Evolutionary conservation across 139 green algal species (phyloP).

Genomic region (Tetraselmis striata): DNA sequence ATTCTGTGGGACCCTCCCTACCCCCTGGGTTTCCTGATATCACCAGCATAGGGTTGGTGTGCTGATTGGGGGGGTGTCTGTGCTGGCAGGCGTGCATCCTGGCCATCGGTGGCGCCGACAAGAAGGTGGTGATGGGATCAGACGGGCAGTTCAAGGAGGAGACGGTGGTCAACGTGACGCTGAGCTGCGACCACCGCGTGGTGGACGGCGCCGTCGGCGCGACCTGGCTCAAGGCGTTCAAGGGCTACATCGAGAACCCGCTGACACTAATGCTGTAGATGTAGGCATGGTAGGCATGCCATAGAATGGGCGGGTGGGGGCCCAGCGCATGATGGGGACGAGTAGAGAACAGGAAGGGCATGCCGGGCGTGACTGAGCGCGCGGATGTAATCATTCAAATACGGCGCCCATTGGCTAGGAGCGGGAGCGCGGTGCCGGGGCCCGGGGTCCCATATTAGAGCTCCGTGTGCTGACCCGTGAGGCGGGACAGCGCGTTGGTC

Average conservation of each 20-base stretch:
- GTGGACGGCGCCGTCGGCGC: constrained; percentile 94
- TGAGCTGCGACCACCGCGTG: constrained; percentile 95
- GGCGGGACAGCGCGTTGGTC: background rate
- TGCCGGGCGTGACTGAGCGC: too few relatives aligned
- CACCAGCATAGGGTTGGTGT: too few relatives aligned
- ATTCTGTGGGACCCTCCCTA: too few relatives aligned
- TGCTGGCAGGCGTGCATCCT: constrained; percentile 62
- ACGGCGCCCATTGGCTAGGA: too few relatives aligned
- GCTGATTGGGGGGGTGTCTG: background rate
- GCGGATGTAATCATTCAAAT: too few relatives aligned
- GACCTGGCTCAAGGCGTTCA: constrained; percentile 93
- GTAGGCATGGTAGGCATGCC: background rate
- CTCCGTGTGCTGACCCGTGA: background rate
- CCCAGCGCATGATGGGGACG: too few relatives aligned
- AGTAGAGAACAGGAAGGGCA: too few relatives aligned
- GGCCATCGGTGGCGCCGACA: constrained; percentile 51
- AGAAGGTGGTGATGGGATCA: constrained; percentile 46
- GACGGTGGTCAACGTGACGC: constrained; percentile 60
- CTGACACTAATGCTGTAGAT: constrained; percentile 87
- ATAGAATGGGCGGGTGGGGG: too few relatives aligned
- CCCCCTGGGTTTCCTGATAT: too few relatives aligned
- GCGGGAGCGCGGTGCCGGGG: too few relatives aligned
- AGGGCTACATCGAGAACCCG: constrained; percentile 82
- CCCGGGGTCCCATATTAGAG: too few relatives aligned
- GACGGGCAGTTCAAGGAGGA: constrained; percentile 43